Evolutionary conservation across 2,329 filamentous ascomycete species (phyloP).

Genomic region (Neurospora crassa): DNA sequence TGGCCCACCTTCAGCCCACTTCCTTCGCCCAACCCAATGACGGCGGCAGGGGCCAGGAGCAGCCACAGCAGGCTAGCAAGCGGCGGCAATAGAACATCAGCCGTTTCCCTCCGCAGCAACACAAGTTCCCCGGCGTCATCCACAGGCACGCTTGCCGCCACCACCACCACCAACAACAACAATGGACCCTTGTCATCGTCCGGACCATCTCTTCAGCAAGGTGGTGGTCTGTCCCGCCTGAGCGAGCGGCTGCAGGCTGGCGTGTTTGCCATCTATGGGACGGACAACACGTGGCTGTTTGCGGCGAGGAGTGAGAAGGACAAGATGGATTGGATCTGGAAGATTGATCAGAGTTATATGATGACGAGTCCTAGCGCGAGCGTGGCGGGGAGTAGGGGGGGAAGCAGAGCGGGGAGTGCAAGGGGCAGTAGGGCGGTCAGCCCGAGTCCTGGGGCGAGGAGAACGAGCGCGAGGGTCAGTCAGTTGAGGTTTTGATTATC

Average conservation of each 20-base stretch:
- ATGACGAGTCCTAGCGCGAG: conserved; percentile 36
- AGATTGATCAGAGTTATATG: conserved; percentile 73
- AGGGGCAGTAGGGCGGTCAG: not conserved
- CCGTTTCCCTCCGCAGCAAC: not conserved
- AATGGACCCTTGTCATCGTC: conserved; percentile 1
- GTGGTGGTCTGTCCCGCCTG: conserved; percentile 38
- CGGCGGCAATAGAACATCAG: not conserved
- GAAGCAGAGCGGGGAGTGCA: not conserved
- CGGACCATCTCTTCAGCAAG: not conserved
- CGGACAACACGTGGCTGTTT: conserved; percentile 92
- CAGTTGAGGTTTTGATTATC: not conserved
- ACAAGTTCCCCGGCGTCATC: not conserved
- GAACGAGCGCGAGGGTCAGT: not conserved
- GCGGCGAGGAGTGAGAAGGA: conserved; percentile 80
- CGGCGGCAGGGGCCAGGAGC: not conserved
- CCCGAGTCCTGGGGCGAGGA: not conserved
- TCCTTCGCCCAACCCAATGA: not conserved
- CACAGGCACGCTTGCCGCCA: not conserved
- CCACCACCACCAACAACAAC: not conserved
- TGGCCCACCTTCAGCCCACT: not conserved
- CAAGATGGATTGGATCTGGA: conserved; percentile 95
- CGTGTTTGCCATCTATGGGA: conserved; percentile 91
- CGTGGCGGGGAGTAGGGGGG: conserved; percentile 14
- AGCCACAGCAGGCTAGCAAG: not conserved
- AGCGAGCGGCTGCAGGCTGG: conserved; percentile 54